phyloP scores from a whole-genome alignment of 495 filamentous ascomycete species.

The Zalerion maritima region DNA sequence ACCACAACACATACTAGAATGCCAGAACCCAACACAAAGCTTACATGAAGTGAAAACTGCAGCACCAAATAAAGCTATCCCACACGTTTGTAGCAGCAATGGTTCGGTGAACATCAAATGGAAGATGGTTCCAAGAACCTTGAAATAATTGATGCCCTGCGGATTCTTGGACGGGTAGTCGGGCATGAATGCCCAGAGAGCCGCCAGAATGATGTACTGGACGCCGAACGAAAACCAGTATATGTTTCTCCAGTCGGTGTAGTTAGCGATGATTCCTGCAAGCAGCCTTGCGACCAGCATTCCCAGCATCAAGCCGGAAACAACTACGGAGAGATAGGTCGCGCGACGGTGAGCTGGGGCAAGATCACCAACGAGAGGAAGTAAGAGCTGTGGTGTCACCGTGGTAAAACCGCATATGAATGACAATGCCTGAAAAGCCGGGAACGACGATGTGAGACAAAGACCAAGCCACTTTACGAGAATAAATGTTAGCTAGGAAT shows the following conservation, averaged over 20 bases:
- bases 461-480: conserved; percentile 43
- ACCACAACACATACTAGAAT: no score
- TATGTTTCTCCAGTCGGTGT: conserved; percentile 56
- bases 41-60: conserved; percentile 29
- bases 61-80: conserved; percentile 25
- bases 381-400: conserved; percentile 75
- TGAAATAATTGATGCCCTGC: conserved; percentile 45
- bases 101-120: conserved; percentile 47
- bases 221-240: conserved; percentile 70
- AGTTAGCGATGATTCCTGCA: conserved; percentile 59
- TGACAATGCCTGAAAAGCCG: conserved; percentile 49
- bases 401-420: conserved; percentile 61
- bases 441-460: conserved; percentile 51
- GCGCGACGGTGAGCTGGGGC: conserved; percentile 55
- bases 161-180: conserved; percentile 68
- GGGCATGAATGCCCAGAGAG: conserved; percentile 63
- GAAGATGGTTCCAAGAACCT: conserved; percentile 49
- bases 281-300: conserved; percentile 65
- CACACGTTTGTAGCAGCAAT: conserved; percentile 44
- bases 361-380: conserved; percentile 70
- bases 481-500: conserved; percentile 4
- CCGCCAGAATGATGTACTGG: conserved; percentile 49
- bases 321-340: conserved; percentile 54
- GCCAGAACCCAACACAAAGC: no score
- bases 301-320: conserved; percentile 64